Base-by-base conservation (phyloP, 768 basidiomycete genomes). In the Russula earlei region DNA sequence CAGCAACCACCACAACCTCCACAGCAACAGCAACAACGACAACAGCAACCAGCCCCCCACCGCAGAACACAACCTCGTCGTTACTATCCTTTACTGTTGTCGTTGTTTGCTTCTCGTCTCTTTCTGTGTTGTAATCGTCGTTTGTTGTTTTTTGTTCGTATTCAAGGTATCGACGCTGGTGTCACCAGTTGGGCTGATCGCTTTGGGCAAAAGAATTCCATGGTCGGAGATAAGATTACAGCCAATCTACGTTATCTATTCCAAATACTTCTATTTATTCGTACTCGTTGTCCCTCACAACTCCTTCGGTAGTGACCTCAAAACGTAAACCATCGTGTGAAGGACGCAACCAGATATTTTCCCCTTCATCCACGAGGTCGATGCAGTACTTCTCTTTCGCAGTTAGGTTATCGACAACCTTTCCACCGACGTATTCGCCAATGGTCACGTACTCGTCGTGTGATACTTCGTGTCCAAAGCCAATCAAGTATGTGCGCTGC, bases 401-500 rank as follows among this genome's bases (percentile, higher is more conserved):
- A 38, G 62, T 76, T 25, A 46, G 61, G 38, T 61, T 66, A 47
- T 49, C 63, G 27, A 61, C 63, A 20, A 36, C 57, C 46, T 63
- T 63, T 47, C 74, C 72, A 42, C 73, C 75, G 42, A 77, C 72
- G 9, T 73, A 72, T 67, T 82, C 77, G 9, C 80, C 75, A 42
- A 91, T 74, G n/a, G 74, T 77, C 42, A 80, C 75, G 67, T 83
- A 91, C 65, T 90, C 86, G 17, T 85, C 85, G 64, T 93, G 90
- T 1, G 81, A 71, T 29, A 88, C 73, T n/a, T 84, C 81, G 65
- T 92, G 90, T 22, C 77, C 77, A 67, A 88, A 85, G 10, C 91
- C 90, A 9, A 77, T 78, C 54, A 90, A 67, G 65, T 92, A 92
- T 15, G 81, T 89, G 62, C 79, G 74, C 37, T 59, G 61, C 5